Evolutionary conservation across 179 eudicot genomes (phyloP).

Genomic region (Spinacia oleracea): DNA sequence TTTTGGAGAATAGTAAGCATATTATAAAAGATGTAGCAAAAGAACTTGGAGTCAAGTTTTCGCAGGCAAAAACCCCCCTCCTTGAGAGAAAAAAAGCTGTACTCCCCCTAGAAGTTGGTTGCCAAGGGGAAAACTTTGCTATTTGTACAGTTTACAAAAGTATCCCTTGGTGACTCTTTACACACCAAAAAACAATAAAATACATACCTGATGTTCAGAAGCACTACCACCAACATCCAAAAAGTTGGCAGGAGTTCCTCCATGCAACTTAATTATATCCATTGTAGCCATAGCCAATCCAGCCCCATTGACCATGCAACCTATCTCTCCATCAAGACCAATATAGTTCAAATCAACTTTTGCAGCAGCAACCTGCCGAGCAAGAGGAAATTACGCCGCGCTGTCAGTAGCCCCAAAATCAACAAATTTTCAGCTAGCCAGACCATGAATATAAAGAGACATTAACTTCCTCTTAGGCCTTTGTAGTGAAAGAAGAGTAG

Average conservation of each 20-base stretch:
- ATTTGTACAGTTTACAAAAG: too few relatives aligned
- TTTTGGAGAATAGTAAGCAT: too few relatives aligned
- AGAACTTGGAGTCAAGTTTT: too few relatives aligned
- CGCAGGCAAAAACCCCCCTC: too few relatives aligned
- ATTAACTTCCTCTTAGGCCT: background rate
- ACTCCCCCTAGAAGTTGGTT: too few relatives aligned
- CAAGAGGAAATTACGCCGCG: background rate
- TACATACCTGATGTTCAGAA: conserved; percentile 83
- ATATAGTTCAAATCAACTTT: conserved; percentile 95
- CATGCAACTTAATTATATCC: conserved; percentile 95
- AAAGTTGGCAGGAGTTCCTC: conserved; percentile 98
- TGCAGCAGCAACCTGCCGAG: conserved; percentile 86
- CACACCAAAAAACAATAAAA: background rate
- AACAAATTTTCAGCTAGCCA: background rate
- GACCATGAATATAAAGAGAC: background rate
- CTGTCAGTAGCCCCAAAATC: conserved; percentile 2
- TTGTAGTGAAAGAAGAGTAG: background rate
- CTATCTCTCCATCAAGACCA: conserved; percentile 97
- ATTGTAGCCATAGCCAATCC: conserved; percentile 99
- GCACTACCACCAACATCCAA: conserved; percentile 99
- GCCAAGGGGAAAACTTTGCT: too few relatives aligned
- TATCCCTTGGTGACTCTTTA: too few relatives aligned
- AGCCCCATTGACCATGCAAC: conserved; percentile 99
- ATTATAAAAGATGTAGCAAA: too few relatives aligned
- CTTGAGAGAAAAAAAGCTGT: too few relatives aligned